Evolutionary conservation across 208 protist species (phyloP).

Genomic region (Leishmania aethiopica): DNA sequence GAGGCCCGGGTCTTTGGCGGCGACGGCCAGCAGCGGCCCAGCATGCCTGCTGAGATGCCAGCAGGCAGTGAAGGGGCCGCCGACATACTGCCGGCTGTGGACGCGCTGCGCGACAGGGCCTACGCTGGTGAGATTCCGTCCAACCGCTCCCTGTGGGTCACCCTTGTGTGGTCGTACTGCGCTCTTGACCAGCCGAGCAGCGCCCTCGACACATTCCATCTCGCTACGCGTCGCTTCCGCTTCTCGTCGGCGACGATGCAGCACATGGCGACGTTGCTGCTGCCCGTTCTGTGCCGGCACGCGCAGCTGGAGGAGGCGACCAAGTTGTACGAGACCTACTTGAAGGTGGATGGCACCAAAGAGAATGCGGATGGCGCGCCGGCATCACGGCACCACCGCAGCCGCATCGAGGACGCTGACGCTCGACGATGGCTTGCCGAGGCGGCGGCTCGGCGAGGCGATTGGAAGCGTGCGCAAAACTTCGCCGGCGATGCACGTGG

Average conservation of each 20-base stretch:
- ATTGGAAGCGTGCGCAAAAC: constrained; percentile 39
- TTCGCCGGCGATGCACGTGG: not conserved
- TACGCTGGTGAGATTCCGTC: constrained; percentile 72
- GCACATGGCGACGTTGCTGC: constrained; percentile 69
- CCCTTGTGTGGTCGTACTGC: constrained; percentile 80
- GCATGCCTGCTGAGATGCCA: not conserved
- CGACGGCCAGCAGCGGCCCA: not conserved
- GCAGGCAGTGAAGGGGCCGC: not conserved
- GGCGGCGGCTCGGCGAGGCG: constrained; percentile 68
- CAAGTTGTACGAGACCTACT: constrained; percentile 41
- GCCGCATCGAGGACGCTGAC: constrained; percentile 25
- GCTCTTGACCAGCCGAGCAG: constrained; percentile 41
- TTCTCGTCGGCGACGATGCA: constrained; percentile 59
- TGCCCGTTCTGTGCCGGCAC: constrained; percentile 57
- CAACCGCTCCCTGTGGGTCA: constrained; percentile 66
- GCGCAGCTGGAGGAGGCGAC: constrained; percentile 49
- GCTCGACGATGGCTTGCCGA: constrained; percentile 61
- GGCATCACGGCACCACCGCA: not conserved
- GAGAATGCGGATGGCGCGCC: not conserved
- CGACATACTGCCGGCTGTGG: constrained; percentile 34
- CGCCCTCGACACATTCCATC: constrained; percentile 58
- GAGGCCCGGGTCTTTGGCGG: not conserved
- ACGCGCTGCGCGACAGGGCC: constrained; percentile 62
- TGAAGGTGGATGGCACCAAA: constrained; percentile 18
- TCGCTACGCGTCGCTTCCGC: constrained; percentile 47